These are phyloP conservation scores for Acacia melanoxylon DNA, from an alignment of 306 rosid species.

Conservation along the genomic window DNA sequence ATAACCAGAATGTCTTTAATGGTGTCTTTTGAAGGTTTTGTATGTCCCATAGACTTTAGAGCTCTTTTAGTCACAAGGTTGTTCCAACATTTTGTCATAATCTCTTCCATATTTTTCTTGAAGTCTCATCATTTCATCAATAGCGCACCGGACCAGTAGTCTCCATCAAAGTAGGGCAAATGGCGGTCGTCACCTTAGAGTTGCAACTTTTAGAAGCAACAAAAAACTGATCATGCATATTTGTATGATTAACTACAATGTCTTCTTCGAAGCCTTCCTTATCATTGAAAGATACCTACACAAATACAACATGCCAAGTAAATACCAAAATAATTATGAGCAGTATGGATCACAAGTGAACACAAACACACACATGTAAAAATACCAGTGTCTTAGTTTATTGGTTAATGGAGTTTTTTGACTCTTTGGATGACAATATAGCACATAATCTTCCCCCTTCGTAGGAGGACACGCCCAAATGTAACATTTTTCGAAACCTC, in stretches of 20 bases:
- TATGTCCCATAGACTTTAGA: slow-evolving; percentile 55
- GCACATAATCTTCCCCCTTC: slow-evolving; percentile 61
- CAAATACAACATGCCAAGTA: slow-evolving; percentile 16
- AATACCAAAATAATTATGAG: slow-evolving; percentile 3
- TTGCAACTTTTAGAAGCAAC: slow-evolving; percentile 31
- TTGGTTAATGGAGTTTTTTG: slow-evolving; percentile 65
- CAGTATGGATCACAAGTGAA: not conserved
- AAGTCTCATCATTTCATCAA: slow-evolving; percentile 37
- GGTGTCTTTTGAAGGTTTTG: slow-evolving; percentile 40
- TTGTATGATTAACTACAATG: slow-evolving; percentile 50
- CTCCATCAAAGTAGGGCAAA: slow-evolving; percentile 80
- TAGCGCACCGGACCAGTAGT: slow-evolving; percentile 54
- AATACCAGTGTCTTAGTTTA: slow-evolving; percentile 60
- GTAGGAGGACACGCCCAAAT: slow-evolving; percentile 69
- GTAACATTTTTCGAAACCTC: slow-evolving; percentile 64
- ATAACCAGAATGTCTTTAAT: slow-evolving; percentile 61
- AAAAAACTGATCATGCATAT: slow-evolving; percentile 62
- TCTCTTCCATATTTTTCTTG: slow-evolving; percentile 36
- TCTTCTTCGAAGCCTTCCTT: slow-evolving; percentile 55
- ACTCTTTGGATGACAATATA: slow-evolving; percentile 58
- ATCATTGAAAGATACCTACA: slow-evolving; percentile 61
- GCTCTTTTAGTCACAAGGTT: slow-evolving; percentile 37
- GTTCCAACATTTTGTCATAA: slow-evolving; percentile 19
- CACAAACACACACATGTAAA: not conserved
- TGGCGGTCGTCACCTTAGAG: slow-evolving; percentile 57